phyloP scores from a whole-genome alignment of 805 yeast genomes.

The Debaryomyces maramus region DNA sequence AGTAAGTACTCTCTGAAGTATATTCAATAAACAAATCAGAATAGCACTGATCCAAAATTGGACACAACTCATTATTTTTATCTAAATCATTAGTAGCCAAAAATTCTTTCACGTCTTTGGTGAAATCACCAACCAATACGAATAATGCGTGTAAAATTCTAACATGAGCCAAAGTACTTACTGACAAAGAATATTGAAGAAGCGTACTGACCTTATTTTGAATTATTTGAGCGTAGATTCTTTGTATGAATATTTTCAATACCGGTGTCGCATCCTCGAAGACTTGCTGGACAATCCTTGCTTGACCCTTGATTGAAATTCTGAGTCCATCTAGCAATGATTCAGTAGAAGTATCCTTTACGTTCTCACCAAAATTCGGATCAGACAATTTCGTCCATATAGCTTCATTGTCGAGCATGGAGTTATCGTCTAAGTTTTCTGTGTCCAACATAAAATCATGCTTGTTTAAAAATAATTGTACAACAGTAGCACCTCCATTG shows the following conservation, averaged over 20 bases:
- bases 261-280: conserved; percentile 73
- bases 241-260: conserved; percentile 65
- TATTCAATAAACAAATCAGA: conserved; percentile 74
- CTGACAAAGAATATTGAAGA: conserved; percentile 60
- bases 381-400: conserved; percentile 63
- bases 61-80: conserved; percentile 43
- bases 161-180: conserved; percentile 69
- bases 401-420: conserved; percentile 42
- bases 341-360: conserved; percentile 54
- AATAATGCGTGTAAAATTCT: conserved; percentile 72
- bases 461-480: conserved; percentile 77
- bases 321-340: conserved; percentile 52
- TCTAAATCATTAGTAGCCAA: conserved; percentile 49
- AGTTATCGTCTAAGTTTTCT: conserved; percentile 38
- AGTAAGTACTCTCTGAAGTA: conserved; percentile 64
- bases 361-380: conserved; percentile 50
- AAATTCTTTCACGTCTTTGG: conserved; percentile 64
- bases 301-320: conserved; percentile 66
- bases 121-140: conserved; percentile 55
- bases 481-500: conserved; percentile 82
- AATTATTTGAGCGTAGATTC: conserved; percentile 73
- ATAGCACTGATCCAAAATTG: conserved; percentile 66
- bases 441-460: conserved; percentile 65
- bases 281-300: conserved; percentile 69
- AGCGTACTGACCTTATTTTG: conserved; percentile 56